Evolutionary conservation across 805 yeast genomes (phyloP).

Genomic region (Kregervanrija delftensis): DNA sequence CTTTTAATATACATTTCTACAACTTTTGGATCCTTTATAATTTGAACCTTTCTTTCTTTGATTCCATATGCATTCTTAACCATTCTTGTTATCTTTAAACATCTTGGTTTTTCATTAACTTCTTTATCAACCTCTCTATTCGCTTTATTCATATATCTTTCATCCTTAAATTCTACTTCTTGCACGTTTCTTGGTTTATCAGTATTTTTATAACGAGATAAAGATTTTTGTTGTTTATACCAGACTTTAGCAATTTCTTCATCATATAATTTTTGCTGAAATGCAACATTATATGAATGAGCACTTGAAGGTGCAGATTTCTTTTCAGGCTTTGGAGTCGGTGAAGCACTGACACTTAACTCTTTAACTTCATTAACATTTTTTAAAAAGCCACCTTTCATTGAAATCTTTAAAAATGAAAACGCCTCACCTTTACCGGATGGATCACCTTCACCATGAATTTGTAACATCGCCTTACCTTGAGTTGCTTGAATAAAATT

Average conservation of each 20-base stretch:
- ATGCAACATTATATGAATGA: constrained; percentile 72
- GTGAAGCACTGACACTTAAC: constrained; percentile 13
- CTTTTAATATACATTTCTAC: constrained; percentile 78
- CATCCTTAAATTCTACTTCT: constrained; percentile 22
- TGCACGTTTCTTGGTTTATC: constrained; percentile 20
- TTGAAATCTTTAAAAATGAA: constrained; percentile 82
- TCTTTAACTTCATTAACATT: constrained; percentile 16
- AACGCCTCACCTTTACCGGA: constrained; percentile 86
- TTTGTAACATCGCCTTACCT: constrained; percentile 93
- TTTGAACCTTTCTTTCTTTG: constrained; percentile 71
- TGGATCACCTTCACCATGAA: constrained; percentile 93
- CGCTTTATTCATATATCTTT: constrained; percentile 30
- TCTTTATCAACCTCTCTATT: constrained; percentile 26
- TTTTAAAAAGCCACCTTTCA: constrained; percentile 80
- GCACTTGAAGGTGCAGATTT: constrained; percentile 42
- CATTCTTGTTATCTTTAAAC: constrained; percentile 65
- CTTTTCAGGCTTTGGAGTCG: constrained; percentile 23
- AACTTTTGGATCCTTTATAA: constrained; percentile 77
- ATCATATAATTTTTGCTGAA: constrained; percentile 87
- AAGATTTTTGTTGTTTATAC: constrained; percentile 70
- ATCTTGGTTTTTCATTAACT: constrained; percentile 26
- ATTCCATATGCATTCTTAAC: constrained; percentile 80
- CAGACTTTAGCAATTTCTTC: constrained; percentile 85
- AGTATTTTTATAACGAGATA: constrained; percentile 31
- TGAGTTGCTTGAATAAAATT: constrained; percentile 92